Evolutionary conservation across 257 asterid species (phyloP), one percentile per base, ranked within the genome.

Genomic region (Solanum tarapatanum): DNA sequence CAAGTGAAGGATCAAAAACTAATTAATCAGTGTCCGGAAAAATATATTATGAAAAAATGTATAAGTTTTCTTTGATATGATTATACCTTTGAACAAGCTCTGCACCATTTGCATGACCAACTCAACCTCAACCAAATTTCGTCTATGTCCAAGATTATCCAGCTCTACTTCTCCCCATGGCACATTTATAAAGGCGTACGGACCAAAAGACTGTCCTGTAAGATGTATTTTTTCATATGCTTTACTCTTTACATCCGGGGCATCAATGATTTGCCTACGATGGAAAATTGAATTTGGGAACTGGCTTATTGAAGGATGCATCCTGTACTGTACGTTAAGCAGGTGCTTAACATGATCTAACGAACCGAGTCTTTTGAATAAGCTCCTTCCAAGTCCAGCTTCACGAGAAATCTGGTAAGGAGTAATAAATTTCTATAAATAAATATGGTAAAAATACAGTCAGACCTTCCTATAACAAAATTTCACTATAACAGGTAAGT

Each of bases 111-210:
- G 88, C 60, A 90, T 76, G 45, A 86, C 69, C 5, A 93, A 92
- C 16, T 93, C 97, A 33, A 91, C 97, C 90, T 95, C 97, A 70
- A 93, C 95, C 92, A 91, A 82, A 87, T 95, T 95, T 86, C 82
- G 80, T 28, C 94, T 94, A 51, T 89, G 92, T 24, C 94, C 91
- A 43, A 86, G 86, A 75, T 87, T 92, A 83, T 91, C 94, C 7
- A 70, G 8, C 84, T 95, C 96, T 87, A 93, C 97, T 87, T 39
- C 88, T 60, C 95, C 95, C 6, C 64, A 91, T 30, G 80, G 86
- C 23, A 94, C 80, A 88, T 92, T 91, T 55, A 94, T 93, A 85
- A 94, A 93, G 0, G 95, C 91, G 86, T 93, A 94, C 5, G 94
- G 92, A 55, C 95, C 96, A 85, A 90, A 94, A 91, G 92, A 90